Evolutionary conservation across 2,329 filamentous ascomycete species (phyloP).

Genomic region (Sphaerulina vaccinii): DNA sequence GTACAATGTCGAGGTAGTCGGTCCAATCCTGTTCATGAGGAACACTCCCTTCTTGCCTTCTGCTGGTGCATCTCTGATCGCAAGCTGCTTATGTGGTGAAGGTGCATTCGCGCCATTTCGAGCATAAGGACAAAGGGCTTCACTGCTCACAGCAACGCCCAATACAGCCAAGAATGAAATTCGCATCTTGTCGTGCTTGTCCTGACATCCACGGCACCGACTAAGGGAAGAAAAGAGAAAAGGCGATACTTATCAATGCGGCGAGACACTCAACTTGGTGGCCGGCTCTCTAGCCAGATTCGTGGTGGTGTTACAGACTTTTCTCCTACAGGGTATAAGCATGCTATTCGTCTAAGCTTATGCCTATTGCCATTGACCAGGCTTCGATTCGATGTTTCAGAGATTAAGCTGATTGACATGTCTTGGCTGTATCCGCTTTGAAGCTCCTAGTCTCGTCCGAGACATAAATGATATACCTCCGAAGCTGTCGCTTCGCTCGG

Average conservation of each 20-base stretch:
- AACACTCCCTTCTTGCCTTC: constrained; percentile 16
- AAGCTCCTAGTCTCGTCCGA: not conserved
- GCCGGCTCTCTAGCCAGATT: too few species aligned
- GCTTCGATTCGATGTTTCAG: not conserved
- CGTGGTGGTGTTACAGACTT: too few species aligned
- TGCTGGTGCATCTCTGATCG: not conserved
- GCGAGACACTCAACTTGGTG: too few species aligned
- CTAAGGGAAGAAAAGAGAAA: not conserved
- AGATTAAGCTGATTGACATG: not conserved
- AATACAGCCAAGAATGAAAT: not conserved
- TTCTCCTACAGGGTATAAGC: not conserved
- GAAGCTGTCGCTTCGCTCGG: too few species aligned
- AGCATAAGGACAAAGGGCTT: not conserved
- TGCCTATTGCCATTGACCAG: not conserved
- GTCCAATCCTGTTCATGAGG: constrained; percentile 18
- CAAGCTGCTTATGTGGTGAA: not conserved
- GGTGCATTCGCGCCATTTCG: not conserved
- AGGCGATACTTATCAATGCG: not conserved
- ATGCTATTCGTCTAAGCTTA: not conserved
- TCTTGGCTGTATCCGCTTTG: not conserved
- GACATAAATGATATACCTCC: not conserved
- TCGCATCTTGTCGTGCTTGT: not conserved
- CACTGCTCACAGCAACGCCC: not conserved
- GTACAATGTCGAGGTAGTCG: constrained; percentile 10
- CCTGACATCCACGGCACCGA: not conserved